Evolutionary conservation across 2,329 filamentous ascomycete genomes (phyloP), one percentile per base, ranked within the genome.

Genomic region (Pseudocercospora fijiensis): DNA sequence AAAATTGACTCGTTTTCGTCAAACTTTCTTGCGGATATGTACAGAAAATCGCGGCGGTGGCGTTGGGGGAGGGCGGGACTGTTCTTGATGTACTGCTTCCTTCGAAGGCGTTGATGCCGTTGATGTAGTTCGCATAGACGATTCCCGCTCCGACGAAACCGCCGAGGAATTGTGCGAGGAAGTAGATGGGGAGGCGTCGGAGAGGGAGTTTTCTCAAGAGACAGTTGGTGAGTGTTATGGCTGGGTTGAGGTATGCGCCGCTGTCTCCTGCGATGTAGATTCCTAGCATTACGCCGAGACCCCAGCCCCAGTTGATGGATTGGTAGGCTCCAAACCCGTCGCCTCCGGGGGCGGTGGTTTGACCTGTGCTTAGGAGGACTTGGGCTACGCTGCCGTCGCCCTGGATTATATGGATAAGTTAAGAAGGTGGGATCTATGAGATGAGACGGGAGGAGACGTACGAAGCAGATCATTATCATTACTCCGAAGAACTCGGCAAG

Each of bases 171-270:
- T 91, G 89, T 0, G 88, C 85, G 1, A 87, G 61, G 41, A 85
- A 79, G 75, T 91, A 91, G n/a, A 88, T 76, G 1, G 88, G 88
- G 66, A 90, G 86, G 43, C 88, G 86, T 51, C 85, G 82, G 86
- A 88, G 90, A 5, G 89, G 87, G 27, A 90, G 83, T 60, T 85
- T 84, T 60, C 89, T 86, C 74, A 84, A 89, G 55, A 91, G 76
- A 72, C 88, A 90, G 76, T 87, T 89, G 64, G 84, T 82, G 27
- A 91, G 81, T 1, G 88, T 90, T 16, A 91, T 84, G n/a, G 87
- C 89, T 0, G 89, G 87, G 71, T 88, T 89, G 8, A 53, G 28
- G 63, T 75, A 73, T 9, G 70, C 74, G 27, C 75, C 75, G 16
- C 69, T 71, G 61, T 72, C 72, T 20, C 72, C 73, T 8, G 72